Percentiles rank a stretch among this genome's conserved stretches.
phyloP scores from a whole-genome alignment of 768 basidiomycete species.

The Lactifluus echinatus region DNA sequence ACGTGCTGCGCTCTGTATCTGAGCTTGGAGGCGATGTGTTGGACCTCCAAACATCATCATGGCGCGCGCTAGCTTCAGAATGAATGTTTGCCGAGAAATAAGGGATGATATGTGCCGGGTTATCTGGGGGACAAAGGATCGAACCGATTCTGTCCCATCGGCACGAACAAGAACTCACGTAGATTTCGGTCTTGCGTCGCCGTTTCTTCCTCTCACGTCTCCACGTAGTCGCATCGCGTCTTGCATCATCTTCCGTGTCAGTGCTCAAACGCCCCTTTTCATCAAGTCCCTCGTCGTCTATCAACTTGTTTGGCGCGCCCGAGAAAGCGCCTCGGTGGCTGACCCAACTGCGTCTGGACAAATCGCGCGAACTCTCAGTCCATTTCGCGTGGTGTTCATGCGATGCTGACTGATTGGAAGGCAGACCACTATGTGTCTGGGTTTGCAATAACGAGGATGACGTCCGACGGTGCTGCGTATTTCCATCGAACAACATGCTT shows the following conservation, averaged over 20 bases:
- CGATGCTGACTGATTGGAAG: neutral
- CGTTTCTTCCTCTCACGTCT: conserved; percentile 35
- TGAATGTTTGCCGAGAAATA: conserved; percentile 73
- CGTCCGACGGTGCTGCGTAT: neutral
- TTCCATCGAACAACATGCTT: conserved; percentile 18
- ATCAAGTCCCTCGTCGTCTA: conserved; percentile 26
- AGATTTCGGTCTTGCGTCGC: conserved; percentile 59
- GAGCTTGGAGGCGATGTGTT: conserved; percentile 72
- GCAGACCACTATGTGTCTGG: neutral
- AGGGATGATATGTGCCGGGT: conserved; percentile 79
- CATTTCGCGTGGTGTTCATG: conserved; percentile 23
- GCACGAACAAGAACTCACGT: conserved; percentile 38
- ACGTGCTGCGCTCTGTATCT: conserved; percentile 68
- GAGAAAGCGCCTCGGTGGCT: conserved; percentile 25
- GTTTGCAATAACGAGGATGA: neutral
- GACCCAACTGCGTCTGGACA: conserved; percentile 28
- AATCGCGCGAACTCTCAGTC: conserved; percentile 33
- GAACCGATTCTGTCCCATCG: neutral
- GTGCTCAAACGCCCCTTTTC: conserved; percentile 21
- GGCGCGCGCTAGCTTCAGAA: conserved; percentile 73
- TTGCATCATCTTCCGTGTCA: conserved; percentile 19
- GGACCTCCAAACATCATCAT: conserved; percentile 90
- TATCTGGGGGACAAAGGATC: conserved; percentile 43
- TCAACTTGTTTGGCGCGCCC: conserved; percentile 24
- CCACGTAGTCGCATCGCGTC: conserved; percentile 25